These are phyloP conservation scores for Wallacemonas sp. DNA, from an alignment of 208 protist species.

Conservation along the genomic window DNA sequence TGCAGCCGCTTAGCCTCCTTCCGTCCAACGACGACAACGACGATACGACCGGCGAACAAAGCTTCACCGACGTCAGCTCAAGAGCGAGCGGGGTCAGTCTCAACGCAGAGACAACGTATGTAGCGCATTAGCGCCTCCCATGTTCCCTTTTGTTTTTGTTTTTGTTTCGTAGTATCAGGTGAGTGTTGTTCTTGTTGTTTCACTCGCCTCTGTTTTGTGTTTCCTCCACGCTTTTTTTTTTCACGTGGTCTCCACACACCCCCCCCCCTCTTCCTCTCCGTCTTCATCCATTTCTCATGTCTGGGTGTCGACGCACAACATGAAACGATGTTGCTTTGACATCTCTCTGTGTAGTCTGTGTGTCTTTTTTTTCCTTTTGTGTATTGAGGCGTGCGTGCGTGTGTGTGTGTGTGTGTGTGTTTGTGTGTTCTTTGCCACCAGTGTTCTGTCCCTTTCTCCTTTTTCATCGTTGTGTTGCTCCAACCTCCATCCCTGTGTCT, in stretches of 20 bases:
- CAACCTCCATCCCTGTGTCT: too few relatives aligned
- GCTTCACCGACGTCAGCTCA: slow-evolving; percentile 2
- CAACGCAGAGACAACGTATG: slow-evolving; percentile 12
- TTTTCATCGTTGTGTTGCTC: too few relatives aligned
- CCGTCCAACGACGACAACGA: background rate
- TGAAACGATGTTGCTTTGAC: too few relatives aligned
- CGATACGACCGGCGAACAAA: background rate
- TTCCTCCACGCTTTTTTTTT: background rate
- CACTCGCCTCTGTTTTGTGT: background rate
- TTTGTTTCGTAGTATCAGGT: background rate
- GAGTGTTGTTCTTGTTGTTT: background rate
- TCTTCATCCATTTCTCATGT: too few relatives aligned
- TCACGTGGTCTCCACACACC: background rate
- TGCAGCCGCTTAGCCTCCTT: background rate
- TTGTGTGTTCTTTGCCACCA: too few relatives aligned
- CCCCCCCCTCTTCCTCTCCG: too few relatives aligned
- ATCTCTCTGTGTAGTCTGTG: too few relatives aligned
- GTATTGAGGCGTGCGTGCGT: too few relatives aligned
- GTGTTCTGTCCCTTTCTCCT: too few relatives aligned
- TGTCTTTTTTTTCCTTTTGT: too few relatives aligned
- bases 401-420: too few relatives aligned
- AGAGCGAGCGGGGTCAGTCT: slow-evolving; percentile 11
- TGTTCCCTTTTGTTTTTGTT: slow-evolving; percentile 17
- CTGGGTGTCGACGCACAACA: too few relatives aligned
- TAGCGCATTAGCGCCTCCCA: background rate